phyloP scores from a whole-genome alignment of 352 stramenopile genomes.

The Globisporangium yorkense region DNA sequence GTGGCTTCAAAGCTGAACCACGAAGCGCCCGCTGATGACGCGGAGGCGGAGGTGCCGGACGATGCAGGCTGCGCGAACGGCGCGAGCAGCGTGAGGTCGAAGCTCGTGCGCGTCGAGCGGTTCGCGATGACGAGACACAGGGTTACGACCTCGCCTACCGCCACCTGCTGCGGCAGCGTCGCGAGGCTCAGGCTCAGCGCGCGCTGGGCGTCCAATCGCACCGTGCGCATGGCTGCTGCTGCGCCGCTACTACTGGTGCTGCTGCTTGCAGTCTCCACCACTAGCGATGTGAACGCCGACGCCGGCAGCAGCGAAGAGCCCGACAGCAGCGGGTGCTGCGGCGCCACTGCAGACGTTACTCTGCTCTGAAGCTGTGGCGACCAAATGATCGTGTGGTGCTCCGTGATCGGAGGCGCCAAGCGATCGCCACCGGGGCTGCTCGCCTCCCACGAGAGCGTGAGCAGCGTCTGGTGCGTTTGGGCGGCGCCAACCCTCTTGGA shows the following conservation, averaged over 20 bases:
- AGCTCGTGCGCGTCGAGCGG: conserved; percentile 33
- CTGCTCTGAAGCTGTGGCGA: conserved; percentile 18
- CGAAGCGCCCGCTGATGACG: not conserved
- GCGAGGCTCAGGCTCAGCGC: conserved; percentile 38
- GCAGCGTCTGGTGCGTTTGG: conserved; percentile 37
- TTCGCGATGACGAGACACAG: conserved; percentile 54
- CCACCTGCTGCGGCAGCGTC: conserved; percentile 14
- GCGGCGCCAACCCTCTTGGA: not conserved
- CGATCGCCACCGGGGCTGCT: not conserved
- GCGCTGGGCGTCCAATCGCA: conserved; percentile 34
- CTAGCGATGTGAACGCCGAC: conserved; percentile 3
- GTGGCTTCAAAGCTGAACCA: conserved; percentile 59
- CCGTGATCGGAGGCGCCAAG: conserved; percentile 33
- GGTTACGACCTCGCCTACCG: conserved; percentile 21
- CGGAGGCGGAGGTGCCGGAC: not conserved
- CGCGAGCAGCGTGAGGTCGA: conserved; percentile 63
- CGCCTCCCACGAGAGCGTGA: conserved; percentile 60
- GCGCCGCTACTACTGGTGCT: not conserved
- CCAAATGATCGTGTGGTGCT: conserved; percentile 68
- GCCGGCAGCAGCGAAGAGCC: not conserved
- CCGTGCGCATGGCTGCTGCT: conserved; percentile 5
- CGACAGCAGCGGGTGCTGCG: not conserved
- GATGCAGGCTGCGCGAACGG: conserved; percentile 12
- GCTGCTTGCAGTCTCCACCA: not conserved
- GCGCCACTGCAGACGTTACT: not conserved